Conservation (phyloP, 2,329 filamentous ascomycete species). For the Diaporthe sp. region DNA sequence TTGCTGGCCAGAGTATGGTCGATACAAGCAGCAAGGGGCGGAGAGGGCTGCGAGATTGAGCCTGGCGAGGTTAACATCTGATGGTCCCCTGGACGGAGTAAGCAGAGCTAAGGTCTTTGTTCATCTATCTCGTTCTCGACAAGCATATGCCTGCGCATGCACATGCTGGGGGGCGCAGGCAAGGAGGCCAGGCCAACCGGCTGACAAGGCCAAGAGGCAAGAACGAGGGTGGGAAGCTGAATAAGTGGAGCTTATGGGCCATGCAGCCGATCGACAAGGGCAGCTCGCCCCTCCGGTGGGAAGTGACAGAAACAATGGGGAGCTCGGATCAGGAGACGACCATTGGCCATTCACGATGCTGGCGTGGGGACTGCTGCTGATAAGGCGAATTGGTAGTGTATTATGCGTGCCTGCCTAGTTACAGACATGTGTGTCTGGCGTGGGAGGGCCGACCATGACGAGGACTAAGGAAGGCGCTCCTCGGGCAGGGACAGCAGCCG, state of each 20-base stretch:
- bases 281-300: background rate
- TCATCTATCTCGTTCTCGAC: slow-evolving; percentile 31
- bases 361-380: slow-evolving; percentile 24
- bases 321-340: slow-evolving; percentile 11
- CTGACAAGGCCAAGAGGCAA: slow-evolving; percentile 3
- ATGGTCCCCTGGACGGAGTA: slow-evolving; percentile 23
- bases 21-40: slow-evolving; percentile 9
- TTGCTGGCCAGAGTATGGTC: background rate
- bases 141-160: slow-evolving; percentile 24
- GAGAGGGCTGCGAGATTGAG: slow-evolving; percentile 21
- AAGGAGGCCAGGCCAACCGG: slow-evolving; percentile 1
- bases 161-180: background rate
- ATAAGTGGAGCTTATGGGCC: background rate
- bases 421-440: background rate
- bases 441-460: background rate
- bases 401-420: background rate
- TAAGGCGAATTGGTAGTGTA: slow-evolving; percentile 6
- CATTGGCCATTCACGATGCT: slow-evolving; percentile 8
- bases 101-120: slow-evolving; percentile 16
- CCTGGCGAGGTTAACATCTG: slow-evolving; percentile 15
- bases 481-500: background rate
- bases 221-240: background rate
- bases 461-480: background rate
- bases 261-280: slow-evolving; percentile 8
- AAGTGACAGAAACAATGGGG: slow-evolving; percentile 31